Conservation (phyloP, 2,329 filamentous ascomycete genomes). For the Diatrype stigma region DNA sequence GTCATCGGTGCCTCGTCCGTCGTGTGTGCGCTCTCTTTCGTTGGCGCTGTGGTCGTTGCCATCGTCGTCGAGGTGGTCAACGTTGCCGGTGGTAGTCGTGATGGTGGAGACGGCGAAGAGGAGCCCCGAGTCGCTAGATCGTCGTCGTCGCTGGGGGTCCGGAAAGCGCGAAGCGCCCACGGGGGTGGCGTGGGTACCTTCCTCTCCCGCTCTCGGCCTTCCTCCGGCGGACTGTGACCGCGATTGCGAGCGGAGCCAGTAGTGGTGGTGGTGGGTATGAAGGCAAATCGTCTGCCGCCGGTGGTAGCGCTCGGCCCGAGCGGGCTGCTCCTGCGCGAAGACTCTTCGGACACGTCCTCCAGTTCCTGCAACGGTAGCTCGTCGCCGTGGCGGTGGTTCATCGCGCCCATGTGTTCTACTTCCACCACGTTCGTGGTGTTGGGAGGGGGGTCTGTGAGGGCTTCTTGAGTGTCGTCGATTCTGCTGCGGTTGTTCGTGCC, state of each 20-base stretch:
- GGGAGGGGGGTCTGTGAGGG: neutral
- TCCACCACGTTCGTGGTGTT: too few relatives aligned
- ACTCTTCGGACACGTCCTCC: neutral
- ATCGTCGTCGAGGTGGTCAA: too few relatives aligned
- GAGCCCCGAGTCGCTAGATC: conserved; percentile 6
- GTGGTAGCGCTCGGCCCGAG: conserved; percentile 3
- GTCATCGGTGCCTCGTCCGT: conserved; percentile 18
- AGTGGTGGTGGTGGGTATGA: conserved; percentile 60
- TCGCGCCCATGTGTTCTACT: too few relatives aligned
- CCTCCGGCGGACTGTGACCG: conserved; percentile 1
- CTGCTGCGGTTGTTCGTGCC: neutral
- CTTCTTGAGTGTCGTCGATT: neutral
- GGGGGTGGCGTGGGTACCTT: neutral
- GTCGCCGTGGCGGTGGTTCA: conserved; percentile 1
- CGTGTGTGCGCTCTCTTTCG: conserved; percentile 7
- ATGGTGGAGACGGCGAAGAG: conserved; percentile 3
- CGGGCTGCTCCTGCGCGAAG: conserved; percentile 5
- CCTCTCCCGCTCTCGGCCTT: neutral
- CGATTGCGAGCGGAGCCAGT: conserved; percentile 44
- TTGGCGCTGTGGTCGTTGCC: neutral
- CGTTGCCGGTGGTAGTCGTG: too few relatives aligned
- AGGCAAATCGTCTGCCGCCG: conserved; percentile 37
- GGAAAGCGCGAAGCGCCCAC: neutral
- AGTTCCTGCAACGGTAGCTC: conserved; percentile 2
- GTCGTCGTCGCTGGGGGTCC: conserved; percentile 3